Conservation (phyloP, 2,329 filamentous ascomycete species). For the Aspergillus novoparasiticus region DNA sequence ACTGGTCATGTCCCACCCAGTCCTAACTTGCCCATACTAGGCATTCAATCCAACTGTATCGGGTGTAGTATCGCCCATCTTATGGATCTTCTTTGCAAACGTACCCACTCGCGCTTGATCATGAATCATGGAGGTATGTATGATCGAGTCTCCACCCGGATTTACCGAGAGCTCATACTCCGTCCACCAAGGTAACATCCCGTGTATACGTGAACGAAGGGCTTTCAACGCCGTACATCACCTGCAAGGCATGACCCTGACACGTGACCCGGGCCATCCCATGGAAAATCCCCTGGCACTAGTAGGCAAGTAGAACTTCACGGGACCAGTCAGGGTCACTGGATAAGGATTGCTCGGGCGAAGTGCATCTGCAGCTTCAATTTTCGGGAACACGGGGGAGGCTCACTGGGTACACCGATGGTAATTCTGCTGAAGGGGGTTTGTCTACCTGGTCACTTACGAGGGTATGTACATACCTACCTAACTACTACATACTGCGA, state of each 20-base stretch:
- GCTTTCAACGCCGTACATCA: neutral
- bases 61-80: neutral
- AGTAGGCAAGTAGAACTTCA: neutral
- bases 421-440: neutral
- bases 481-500: neutral
- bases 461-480: neutral
- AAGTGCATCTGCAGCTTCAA: neutral
- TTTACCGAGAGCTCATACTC: neutral
- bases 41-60: neutral
- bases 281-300: neutral
- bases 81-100: neutral
- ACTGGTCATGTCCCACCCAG: neutral
- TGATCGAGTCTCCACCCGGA: neutral
- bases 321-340: neutral
- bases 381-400: neutral
- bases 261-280: neutral
- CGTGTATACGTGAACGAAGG: neutral
- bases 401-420: slow-evolving; percentile 1
- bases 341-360: neutral
- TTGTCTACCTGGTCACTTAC: neutral
- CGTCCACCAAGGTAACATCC: neutral
- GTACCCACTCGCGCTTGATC: neutral
- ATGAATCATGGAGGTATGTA: neutral
- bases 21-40: neutral
- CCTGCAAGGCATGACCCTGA: neutral